Evolutionary conservation across 2,329 filamentous ascomycete species (phyloP), one percentile per base, ranked within the genome.

Genomic region (Phialocephala subalpina): DNA sequence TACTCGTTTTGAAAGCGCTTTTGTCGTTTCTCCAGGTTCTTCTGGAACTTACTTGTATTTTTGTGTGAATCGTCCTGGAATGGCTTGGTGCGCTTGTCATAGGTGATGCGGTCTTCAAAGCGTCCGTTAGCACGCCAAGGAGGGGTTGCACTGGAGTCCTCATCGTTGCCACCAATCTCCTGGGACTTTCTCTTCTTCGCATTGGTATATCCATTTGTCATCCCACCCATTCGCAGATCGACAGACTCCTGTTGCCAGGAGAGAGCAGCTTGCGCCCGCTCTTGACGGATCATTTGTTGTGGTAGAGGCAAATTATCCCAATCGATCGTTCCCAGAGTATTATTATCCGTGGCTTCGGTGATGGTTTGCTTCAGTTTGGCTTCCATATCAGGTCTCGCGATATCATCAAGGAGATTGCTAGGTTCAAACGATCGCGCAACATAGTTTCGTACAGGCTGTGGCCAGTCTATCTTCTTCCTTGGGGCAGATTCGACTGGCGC

Each of bases 361-460:
- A 99, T 97, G 72, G 94, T 91, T 67, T 90, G 82, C 79, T 95
- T 97, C 69, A 99, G 83, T 76, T 94, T 97, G 67, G 84, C 83
- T 78, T 97, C 92, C 84, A 97, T 91, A 64, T 97, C 93, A 61
- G 84, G 74, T 61, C 86, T 86, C 59, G 82, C 78, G 55, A 94
- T 86, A 45, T 86, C 84, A 5, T 85, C 74, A 68, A 92, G 85
- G 70, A 89, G 82, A 76, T 94, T 92, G 65, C 89, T 86, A 29
- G 88, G 86, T 59, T 92, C 88, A 77, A 98, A 98, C 29, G 94
- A 94, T 75, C 94, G 90, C 75, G 94, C 91, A 36, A 98, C 95
- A 80, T 97, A 98, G 71, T 86, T 84, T 73, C 94, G 92, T 67
- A 98, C 93, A n/a, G 90, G 87, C 52, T 87, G 82, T 36, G 94